Evolutionary conservation across 768 basidiomycete species (phyloP), one percentile per base, ranked within the genome.

Genomic region (Asterophora lycoperdoides): DNA sequence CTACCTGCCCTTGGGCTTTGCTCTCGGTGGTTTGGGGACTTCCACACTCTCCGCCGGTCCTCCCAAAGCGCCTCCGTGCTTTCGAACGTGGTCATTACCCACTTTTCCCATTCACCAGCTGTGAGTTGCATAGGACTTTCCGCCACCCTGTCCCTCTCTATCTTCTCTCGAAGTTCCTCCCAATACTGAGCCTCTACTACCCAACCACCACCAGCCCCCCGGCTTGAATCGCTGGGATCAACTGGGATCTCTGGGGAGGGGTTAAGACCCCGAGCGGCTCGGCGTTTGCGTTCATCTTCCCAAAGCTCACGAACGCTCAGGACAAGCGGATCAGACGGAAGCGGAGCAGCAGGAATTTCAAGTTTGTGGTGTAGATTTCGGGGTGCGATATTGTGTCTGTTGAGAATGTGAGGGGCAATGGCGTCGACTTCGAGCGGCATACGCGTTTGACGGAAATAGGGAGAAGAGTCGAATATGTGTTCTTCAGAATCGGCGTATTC

Each of bases 301-400:
- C 95, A 99, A 2, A 98, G 74, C 67, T 97, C 95, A 53, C 89
- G 83, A 39, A 98, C 88, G 59, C 91, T 85, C 35, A 84, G 73
- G 5, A 99, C 87, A 20, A 95, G 76, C 37, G 89, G 90, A 56
- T 89, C 89, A 9, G 75, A 54, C 46, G 81, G 63, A 13, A 76
- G 56, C 35, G 70, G 59, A 15, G 78, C 68, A 28, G 75, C 66
- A 46, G 85, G 80, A 51, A 93, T 88, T 50, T 78, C 76, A 60
- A 90, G 80, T 53, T 86, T 85, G 39, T 85, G 71, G 54, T 75
- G 74, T 23, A 83, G 51, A 53, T 81, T 75, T 34, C 93, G 82
- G 2, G 85, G 70, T 18, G 68, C 58, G 41, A 96, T 69, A 18
- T 64, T 71, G 52, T 72, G 74, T n/a, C 94, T 78, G 62, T 97